Evolutionary conservation across 768 basidiomycete species (phyloP).

Genomic region (Kwoniella sp.): DNA sequence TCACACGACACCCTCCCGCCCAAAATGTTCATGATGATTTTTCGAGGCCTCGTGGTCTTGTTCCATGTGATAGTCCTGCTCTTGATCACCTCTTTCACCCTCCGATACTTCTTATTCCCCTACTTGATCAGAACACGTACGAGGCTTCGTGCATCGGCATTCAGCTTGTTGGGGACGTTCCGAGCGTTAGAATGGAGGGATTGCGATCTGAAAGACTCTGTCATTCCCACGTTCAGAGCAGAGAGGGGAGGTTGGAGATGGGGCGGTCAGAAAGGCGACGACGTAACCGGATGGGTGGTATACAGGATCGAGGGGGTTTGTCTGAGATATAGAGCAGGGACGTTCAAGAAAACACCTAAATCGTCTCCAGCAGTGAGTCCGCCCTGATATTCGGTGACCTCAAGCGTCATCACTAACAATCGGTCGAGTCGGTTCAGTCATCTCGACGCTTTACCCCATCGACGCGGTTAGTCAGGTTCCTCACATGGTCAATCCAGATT

Average conservation of each 20-base stretch:
- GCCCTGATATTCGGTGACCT: too few relatives aligned
- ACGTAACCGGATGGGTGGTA: constrained; percentile 30
- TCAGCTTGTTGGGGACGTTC: constrained; percentile 16
- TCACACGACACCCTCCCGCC: not conserved
- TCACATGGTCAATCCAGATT: constrained; percentile 27
- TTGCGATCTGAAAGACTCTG: not conserved
- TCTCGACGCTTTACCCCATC: not conserved
- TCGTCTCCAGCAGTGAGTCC: not conserved
- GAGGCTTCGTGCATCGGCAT: constrained; percentile 6
- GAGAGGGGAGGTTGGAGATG: constrained; percentile 36
- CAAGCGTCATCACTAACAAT: too few relatives aligned
- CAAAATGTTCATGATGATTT: not conserved
- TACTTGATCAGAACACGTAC: constrained; percentile 20
- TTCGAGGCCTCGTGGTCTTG: not conserved
- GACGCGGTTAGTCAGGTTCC: not conserved
- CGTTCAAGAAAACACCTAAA: not conserved
- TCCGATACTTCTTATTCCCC: constrained; percentile 31
- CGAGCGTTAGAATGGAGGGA: constrained; percentile 46
- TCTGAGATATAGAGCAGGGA: constrained; percentile 12
- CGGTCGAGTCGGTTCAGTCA: too few relatives aligned
- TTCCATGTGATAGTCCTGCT: constrained; percentile 8
- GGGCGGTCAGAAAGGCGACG: constrained; percentile 32
- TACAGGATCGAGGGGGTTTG: constrained; percentile 37
- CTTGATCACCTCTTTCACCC: constrained; percentile 10
- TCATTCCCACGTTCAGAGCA: constrained; percentile 34